Conservation (phyloP, 768 basidiomycete species). For the Sutorius australiensis region DNA sequence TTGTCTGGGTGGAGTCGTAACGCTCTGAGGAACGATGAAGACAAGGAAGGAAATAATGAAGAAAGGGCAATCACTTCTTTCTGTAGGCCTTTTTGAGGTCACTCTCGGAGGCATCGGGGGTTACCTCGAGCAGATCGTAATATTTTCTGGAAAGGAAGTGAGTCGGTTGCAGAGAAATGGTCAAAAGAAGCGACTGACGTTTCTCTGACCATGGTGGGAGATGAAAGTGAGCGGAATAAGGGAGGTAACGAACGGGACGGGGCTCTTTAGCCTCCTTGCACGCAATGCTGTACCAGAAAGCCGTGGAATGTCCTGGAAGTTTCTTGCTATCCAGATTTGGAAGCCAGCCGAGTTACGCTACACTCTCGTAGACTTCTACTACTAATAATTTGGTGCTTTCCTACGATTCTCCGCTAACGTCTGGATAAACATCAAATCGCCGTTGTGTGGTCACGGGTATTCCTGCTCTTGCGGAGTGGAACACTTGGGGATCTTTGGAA, state of each 20-base stretch:
- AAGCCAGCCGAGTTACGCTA: not conserved
- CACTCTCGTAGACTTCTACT: not conserved
- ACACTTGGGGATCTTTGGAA: slow-evolving; percentile 55
- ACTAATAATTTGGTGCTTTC: not conserved
- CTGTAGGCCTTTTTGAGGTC: slow-evolving; percentile 96
- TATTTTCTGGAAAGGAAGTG: slow-evolving; percentile 56
- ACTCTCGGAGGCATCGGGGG: slow-evolving; percentile 70
- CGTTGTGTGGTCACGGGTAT: slow-evolving; percentile 92
- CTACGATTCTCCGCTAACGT: slow-evolving; percentile 45
- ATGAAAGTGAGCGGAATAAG: slow-evolving; percentile 11
- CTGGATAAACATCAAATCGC: slow-evolving; percentile 88
- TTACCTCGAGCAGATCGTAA: slow-evolving; percentile 89
- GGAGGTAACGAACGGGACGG: slow-evolving; percentile 11
- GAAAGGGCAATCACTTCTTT: slow-evolving; percentile 60
- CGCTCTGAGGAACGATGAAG: slow-evolving; percentile 47
- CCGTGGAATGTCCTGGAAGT: slow-evolving; percentile 34
- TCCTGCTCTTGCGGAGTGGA: slow-evolving; percentile 66
- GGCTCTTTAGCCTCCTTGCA: slow-evolving; percentile 23
- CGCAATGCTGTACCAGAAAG: slow-evolving; percentile 33
- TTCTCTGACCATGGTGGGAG: slow-evolving; percentile 61
- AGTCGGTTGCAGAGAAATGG: not conserved
- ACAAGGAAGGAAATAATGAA: not conserved
- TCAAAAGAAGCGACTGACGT: slow-evolving; percentile 36
- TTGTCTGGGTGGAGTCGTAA: slow-evolving; percentile 88
- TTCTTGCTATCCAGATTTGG: slow-evolving; percentile 24